Evolutionary conservation across 139 green algal species (phyloP).

Genomic region (Medakamo hakoo): DNA sequence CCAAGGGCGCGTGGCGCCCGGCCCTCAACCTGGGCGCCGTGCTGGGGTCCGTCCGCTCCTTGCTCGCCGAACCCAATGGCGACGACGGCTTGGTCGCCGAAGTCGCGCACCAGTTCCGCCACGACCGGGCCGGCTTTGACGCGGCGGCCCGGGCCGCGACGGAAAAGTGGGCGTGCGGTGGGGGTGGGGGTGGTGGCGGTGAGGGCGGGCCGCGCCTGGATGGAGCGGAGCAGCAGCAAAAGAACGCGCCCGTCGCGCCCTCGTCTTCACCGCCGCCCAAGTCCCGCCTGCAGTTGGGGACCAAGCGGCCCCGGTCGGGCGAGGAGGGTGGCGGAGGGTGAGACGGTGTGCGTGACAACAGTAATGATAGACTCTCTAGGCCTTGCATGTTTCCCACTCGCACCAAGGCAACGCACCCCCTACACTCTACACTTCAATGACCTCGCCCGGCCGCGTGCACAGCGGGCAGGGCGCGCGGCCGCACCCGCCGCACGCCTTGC

Average conservation of each 20-base stretch:
- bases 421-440: not conserved
- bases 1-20: slow-evolving; percentile 44
- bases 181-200: not conserved
- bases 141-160: slow-evolving; percentile 19
- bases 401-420: not conserved
- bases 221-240: no score
- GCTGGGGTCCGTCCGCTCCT: slow-evolving; percentile 28
- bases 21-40: slow-evolving; percentile 30
- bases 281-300: not conserved
- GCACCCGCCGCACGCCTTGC: not conserved
- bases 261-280: no score
- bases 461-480: not conserved
- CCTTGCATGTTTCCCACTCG: not conserved
- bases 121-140: slow-evolving; percentile 21
- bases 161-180: not conserved
- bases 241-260: not conserved
- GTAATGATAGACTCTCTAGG: not conserved
- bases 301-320: not conserved
- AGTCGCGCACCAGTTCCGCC: slow-evolving; percentile 21
- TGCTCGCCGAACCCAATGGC: slow-evolving; percentile 44
- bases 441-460: not conserved
- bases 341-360: no score
- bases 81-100: slow-evolving; percentile 42
- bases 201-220: no score
- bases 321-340: not conserved